Percentiles rank a stretch among this genome's conserved stretches.
phyloP scores from a whole-genome alignment of 192 early-diverging fungal genomes.

The Backusella tuberculispora region DNA sequence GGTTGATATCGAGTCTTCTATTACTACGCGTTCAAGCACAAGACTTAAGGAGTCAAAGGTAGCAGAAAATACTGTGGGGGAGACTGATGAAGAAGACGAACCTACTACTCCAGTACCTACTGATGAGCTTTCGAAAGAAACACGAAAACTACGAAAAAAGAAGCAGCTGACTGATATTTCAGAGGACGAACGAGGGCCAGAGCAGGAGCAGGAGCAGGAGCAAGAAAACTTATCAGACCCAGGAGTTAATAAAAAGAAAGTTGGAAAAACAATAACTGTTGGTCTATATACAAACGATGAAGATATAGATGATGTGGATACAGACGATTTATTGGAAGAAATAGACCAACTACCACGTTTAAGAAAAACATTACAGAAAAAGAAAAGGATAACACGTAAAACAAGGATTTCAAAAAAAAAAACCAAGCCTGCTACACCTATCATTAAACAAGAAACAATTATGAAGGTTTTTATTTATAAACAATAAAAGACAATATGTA shows the following conservation, averaged over 20 bases:
- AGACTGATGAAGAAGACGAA: conserved; percentile 8
- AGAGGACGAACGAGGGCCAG: not conserved
- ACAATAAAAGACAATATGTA: not conserved
- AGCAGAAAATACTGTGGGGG: not conserved
- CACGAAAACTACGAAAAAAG: conserved; percentile 37
- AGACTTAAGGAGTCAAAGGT: not conserved
- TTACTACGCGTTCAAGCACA: not conserved
- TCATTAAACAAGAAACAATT: conserved; percentile 9
- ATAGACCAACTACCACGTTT: conserved; percentile 18
- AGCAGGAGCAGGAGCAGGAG: not conserved
- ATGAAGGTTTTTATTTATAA: not conserved
- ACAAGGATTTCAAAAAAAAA: not conserved
- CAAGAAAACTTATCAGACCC: conserved; percentile 3
- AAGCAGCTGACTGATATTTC: conserved; percentile 15
- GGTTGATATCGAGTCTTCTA: conserved; percentile 6
- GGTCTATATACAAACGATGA: not conserved
- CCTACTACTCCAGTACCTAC: not conserved
- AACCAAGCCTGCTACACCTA: not conserved
- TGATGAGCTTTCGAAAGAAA: conserved; percentile 25
- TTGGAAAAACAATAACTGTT: not conserved
- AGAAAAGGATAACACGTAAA: not conserved
- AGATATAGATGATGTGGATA: conserved; percentile 27
- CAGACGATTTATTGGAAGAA: conserved; percentile 35
- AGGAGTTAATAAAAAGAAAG: not conserved
- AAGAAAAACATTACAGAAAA: conserved; percentile 4